Conservation (phyloP, 2,329 filamentous ascomycete species). For the Aureobasidium pullulans region DNA sequence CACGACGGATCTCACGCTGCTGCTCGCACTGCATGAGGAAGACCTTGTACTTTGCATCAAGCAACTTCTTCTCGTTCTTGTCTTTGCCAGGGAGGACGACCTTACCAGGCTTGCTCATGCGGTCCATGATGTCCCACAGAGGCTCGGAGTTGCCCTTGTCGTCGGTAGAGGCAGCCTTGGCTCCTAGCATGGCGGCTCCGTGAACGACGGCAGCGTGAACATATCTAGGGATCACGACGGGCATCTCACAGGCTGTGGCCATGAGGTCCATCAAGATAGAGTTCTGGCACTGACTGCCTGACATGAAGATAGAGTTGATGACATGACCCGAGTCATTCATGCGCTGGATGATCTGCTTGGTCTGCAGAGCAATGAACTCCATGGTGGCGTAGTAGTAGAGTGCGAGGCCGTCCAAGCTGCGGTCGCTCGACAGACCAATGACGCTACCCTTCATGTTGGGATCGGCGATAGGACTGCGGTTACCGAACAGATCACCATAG, state of each 20-base stretch:
- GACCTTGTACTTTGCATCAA: conserved; percentile 88
- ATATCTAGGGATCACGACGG: conserved; percentile 86
- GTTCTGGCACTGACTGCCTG: conserved; percentile 95
- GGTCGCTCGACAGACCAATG: conserved; percentile 80
- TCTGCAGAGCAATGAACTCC: conserved; percentile 97
- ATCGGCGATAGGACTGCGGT: conserved; percentile 88
- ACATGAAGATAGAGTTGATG: conserved; percentile 96
- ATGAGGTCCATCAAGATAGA: conserved; percentile 84
- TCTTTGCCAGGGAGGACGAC: conserved; percentile 70
- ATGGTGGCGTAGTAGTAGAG: conserved; percentile 92
- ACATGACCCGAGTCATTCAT: conserved; percentile 89
- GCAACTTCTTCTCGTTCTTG: conserved; percentile 65
- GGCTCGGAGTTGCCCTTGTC: conserved; percentile 72
- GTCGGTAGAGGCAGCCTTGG: conserved; percentile 85
- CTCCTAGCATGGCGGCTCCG: conserved; percentile 96
- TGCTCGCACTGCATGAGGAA: conserved; percentile 86
- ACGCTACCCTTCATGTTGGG: conserved; percentile 86
- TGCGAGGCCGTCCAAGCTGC: conserved; percentile 77
- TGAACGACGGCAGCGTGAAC: conserved; percentile 94
- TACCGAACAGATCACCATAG: conserved; percentile 96
- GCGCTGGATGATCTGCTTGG: conserved; percentile 83
- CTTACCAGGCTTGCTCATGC: conserved; percentile 89
- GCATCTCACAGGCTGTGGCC: conserved; percentile 83
- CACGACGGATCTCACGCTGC: conserved; percentile 73
- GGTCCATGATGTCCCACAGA: conserved; percentile 94